Evolutionary conservation across 495 filamentous ascomycete genomes (phyloP), one percentile per base, ranked within the genome.

Genomic region (Arthonia radiata): DNA sequence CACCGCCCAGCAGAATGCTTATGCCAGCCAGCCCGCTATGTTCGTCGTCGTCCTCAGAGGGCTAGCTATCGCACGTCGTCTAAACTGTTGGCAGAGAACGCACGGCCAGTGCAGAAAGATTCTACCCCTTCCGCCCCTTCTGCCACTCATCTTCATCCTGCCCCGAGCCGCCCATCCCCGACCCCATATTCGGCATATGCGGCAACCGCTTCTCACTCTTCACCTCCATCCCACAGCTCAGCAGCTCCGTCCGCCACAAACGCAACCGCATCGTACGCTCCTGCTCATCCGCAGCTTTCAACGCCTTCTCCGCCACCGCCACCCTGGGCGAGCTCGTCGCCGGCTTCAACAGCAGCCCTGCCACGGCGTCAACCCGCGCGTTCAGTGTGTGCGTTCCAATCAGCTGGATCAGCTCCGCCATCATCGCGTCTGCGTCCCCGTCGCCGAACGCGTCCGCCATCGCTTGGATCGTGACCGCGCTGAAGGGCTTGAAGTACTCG

Each of bases 321-420:
- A n/a, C 54, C 4, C 48, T 42, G 24, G 81, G 65, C 3, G 64
- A 44, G 26, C 83, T 59, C 15, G 50, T 52, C 19, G 67, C 56
- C 13, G 69, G 70, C 4, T 72, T 66, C 4, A 74, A 63, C 3
- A 97, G 60, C 5, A 83, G 64, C 33, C 60, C 56, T 36, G 82
- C 74, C 30, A 83, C 71, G 0, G 77, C 62, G 38, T 97, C 77
- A 28, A 97, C 72, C 21, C 81, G 62, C 0, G 76, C 77, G 26
- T 80, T 53, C n/a, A 97, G 49, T 1, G 56, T 54, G 5, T 66
- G 68, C 2, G 49, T 46, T 32, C 67, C 54, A 38, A 97, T 92
- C 57, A 97, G 72, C 2, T 38, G 38, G 16, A 71, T 58, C 13
- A 93, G 55, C 46, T 91, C 80, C 19, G 65, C 57, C 34, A 80